Percentiles rank a stretch among this genome's conserved stretches.
These are phyloP conservation scores for Jaltomata sinuosa DNA, from an alignment of 257 asterid genomes.

Conservation along the genomic window DNA sequence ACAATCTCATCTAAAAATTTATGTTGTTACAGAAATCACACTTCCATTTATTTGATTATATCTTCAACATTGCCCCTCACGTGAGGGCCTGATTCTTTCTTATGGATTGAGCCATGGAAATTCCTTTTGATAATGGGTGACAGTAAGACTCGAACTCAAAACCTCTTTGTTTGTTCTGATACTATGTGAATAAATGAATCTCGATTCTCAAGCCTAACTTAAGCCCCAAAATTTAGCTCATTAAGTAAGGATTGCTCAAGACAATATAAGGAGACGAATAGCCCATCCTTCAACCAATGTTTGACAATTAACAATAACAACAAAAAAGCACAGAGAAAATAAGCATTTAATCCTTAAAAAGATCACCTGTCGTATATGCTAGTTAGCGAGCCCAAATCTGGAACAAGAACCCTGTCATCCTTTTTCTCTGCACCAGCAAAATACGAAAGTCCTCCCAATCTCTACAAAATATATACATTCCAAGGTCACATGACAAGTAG, in stretches of 20 bases:
- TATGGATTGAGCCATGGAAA: too few relatives aligned
- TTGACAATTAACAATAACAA: constrained; percentile 46
- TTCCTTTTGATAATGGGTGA: too few relatives aligned
- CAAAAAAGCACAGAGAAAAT: constrained; percentile 43
- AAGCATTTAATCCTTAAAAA: constrained; percentile 39
- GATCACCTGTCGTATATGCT: constrained; percentile 67
- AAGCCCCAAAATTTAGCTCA: background rate
- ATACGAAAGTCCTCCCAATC: constrained; percentile 84
- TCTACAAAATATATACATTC: constrained; percentile 23
- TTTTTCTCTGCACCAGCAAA: constrained; percentile 97
- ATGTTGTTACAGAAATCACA: background rate
- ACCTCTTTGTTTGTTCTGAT: background rate
- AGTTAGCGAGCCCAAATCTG: constrained; percentile 86
- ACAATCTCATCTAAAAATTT: background rate
- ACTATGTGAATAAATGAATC: background rate
- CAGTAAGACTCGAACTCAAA: background rate
- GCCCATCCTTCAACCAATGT: background rate
- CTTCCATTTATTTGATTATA: background rate
- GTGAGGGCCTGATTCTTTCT: too few relatives aligned
- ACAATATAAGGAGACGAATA: too few relatives aligned
- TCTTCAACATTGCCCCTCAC: background rate
- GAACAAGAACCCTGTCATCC: constrained; percentile 89
- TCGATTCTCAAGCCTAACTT: background rate
- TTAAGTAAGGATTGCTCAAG: too few relatives aligned
- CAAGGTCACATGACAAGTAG: background rate